A percentile compares a stretch with the other conserved stretches of the same genome.
Conservation (phyloP, 257 asterid species). For the Petunia secreta region DNA sequence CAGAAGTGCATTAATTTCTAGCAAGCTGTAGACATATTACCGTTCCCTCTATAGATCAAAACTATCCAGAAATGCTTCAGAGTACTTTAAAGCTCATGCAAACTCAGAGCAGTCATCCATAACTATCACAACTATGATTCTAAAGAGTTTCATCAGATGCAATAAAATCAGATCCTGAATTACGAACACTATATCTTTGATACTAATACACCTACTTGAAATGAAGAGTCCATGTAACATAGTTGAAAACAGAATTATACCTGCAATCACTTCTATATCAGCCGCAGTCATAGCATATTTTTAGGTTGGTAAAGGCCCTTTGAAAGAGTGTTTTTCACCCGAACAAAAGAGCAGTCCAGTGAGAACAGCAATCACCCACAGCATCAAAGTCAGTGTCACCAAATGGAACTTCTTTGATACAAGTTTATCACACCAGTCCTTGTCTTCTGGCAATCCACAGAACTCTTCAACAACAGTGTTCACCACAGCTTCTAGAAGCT, state of each 20-base stretch:
- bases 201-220: not conserved
- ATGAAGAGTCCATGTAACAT: slow-evolving; percentile 14
- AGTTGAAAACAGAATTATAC: slow-evolving; percentile 24
- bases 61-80: slow-evolving; percentile 14
- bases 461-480: slow-evolving; percentile 45
- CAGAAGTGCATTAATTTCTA: not conserved
- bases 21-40: not conserved
- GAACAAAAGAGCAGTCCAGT: slow-evolving; percentile 32
- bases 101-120: not conserved
- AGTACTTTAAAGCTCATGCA: not conserved
- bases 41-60: not conserved
- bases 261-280: slow-evolving; percentile 1
- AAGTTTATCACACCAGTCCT: slow-evolving; percentile 41
- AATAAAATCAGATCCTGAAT: not conserved
- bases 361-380: slow-evolving; percentile 42
- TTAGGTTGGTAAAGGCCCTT: slow-evolving; percentile 58
- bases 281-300: slow-evolving; percentile 10
- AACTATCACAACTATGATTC: not conserved
- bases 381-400: slow-evolving; percentile 40
- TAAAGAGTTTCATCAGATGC: not conserved
- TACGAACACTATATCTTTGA: not conserved
- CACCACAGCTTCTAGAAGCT: slow-evolving; percentile 55
- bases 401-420: slow-evolving; percentile 37
- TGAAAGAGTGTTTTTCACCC: slow-evolving; percentile 26
- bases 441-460: slow-evolving; percentile 44